Conservation (phyloP, 2,329 filamentous ascomycete species). For the Fonsecaea monophora region DNA sequence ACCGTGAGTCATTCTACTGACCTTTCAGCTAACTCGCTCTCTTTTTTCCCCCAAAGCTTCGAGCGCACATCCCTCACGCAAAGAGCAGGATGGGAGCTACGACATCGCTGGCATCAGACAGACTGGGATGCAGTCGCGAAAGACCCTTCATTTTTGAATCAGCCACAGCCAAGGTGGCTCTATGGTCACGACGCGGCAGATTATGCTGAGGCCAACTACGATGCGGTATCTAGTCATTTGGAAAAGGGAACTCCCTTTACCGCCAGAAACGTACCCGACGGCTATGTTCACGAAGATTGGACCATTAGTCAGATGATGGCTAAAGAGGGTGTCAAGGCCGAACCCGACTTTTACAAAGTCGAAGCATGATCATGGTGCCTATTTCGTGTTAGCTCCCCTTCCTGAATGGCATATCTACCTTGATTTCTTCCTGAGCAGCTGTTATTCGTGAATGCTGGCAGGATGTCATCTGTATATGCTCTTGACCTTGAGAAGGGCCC, state of each 20-base stretch:
- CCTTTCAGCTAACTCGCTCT: too few relatives aligned
- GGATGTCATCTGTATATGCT: too few relatives aligned
- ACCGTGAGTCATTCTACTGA: too few relatives aligned
- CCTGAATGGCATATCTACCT: too few relatives aligned
- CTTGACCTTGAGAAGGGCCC: too few relatives aligned
- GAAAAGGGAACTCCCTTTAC: background rate
- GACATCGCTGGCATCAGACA: constrained; percentile 60
- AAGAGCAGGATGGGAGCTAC: constrained; percentile 55
- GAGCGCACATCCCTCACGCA: constrained; percentile 58
- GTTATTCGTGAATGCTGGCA: too few relatives aligned
- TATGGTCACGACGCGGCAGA: background rate
- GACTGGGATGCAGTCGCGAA: constrained; percentile 56
- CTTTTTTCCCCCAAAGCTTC: constrained; percentile 44
- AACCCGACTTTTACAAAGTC: background rate
- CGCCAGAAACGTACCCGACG: background rate
- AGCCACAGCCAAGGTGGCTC: constrained; percentile 5
- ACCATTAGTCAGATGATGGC: background rate
- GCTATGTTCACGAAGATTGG: background rate
- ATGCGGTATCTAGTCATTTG: background rate
- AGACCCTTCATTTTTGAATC: constrained; percentile 24
- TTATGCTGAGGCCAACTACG: too few relatives aligned
- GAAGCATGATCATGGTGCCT: too few relatives aligned
- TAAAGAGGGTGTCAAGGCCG: too few relatives aligned
- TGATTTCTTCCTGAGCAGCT: too few relatives aligned
- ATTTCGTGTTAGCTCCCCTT: too few relatives aligned